Percentiles rank a stretch among this genome's conserved stretches.
Evolutionary conservation across 352 stramenopile species (phyloP).

Genomic region (Globisporangium cederbergense): DNA sequence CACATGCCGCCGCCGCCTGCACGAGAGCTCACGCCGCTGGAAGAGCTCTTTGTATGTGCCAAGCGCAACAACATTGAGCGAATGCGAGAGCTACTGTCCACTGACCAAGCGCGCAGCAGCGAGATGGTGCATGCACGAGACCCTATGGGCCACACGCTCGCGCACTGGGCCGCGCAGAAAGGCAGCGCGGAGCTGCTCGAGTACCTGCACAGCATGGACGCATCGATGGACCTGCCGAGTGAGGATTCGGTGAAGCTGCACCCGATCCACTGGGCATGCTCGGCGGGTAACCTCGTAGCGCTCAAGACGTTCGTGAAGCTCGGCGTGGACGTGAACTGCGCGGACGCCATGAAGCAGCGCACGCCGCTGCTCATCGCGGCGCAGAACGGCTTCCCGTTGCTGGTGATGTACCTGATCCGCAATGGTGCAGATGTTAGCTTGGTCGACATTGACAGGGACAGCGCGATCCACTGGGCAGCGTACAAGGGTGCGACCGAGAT

Average conservation of each 20-base stretch:
- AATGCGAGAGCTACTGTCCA: constrained; percentile 49
- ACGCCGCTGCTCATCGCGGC: constrained; percentile 74
- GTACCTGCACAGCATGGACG: constrained; percentile 41
- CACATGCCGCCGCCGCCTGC: neutral
- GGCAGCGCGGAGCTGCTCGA: constrained; percentile 50
- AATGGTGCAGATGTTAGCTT: constrained; percentile 65
- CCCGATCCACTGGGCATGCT: constrained; percentile 84
- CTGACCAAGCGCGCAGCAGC: constrained; percentile 19
- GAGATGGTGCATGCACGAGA: constrained; percentile 41
- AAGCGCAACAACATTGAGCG: constrained; percentile 55
- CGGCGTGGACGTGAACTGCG: constrained; percentile 69
- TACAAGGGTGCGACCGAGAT: constrained; percentile 86
- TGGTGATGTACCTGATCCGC: constrained; percentile 76
- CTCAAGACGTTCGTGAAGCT: constrained; percentile 63
- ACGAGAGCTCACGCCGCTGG: constrained; percentile 31
- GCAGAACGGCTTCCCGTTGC: constrained; percentile 69
- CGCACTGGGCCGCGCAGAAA: constrained; percentile 70
- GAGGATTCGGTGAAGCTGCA: constrained; percentile 59
- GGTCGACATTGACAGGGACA: constrained; percentile 68
- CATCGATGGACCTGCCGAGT: constrained; percentile 57
- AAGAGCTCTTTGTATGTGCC: constrained; percentile 63
- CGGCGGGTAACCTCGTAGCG: constrained; percentile 62
- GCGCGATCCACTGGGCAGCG: constrained; percentile 80
- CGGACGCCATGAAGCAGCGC: constrained; percentile 64
- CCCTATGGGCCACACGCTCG: constrained; percentile 61